Percentiles rank a stretch among this genome's conserved stretches.
phyloP scores from a whole-genome alignment of 83 land plant species.

The Larix sibirica region DNA sequence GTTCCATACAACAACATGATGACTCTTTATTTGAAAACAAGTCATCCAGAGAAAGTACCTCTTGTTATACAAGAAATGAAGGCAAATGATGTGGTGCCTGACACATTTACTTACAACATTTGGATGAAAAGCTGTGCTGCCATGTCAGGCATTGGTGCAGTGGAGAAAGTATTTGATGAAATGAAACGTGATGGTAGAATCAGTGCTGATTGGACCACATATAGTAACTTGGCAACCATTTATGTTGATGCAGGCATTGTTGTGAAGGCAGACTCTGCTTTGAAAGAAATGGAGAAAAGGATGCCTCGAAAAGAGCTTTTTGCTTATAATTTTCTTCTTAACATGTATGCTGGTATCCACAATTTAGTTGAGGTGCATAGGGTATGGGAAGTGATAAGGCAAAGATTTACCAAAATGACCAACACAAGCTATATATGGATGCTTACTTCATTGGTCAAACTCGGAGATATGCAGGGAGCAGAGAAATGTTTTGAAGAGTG shows the following conservation, averaged over 20 bases:
- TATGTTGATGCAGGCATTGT: conserved; percentile 51
- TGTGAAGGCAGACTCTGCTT: conserved; percentile 59
- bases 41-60: conserved; percentile 50
- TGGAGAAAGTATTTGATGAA: conserved; percentile 68
- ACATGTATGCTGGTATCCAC: conserved; percentile 55
- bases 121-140: conserved; percentile 75
- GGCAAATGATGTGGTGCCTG: conserved; percentile 38
- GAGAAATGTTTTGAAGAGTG: conserved; percentile 64
- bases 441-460: conserved; percentile 49
- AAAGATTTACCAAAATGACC: conserved; percentile 36
- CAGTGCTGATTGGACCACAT: conserved; percentile 73
- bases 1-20: conserved; percentile 69
- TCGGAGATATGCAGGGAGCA: conserved; percentile 66
- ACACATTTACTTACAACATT: conserved; percentile 56
- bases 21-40: conserved; percentile 62
- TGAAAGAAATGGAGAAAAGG: conserved; percentile 60
- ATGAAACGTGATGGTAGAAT: conserved; percentile 72
- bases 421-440: conserved; percentile 66
- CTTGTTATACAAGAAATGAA: conserved; percentile 68
- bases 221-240: conserved; percentile 66
- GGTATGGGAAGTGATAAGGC: conserved; percentile 52
- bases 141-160: conserved; percentile 52
- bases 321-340: conserved; percentile 58
- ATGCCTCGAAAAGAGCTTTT: conserved; percentile 20
- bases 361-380: conserved; percentile 54